Evolutionary conservation across 2,329 filamentous ascomycete genomes (phyloP).

Genomic region (Claviceps digitariae): DNA sequence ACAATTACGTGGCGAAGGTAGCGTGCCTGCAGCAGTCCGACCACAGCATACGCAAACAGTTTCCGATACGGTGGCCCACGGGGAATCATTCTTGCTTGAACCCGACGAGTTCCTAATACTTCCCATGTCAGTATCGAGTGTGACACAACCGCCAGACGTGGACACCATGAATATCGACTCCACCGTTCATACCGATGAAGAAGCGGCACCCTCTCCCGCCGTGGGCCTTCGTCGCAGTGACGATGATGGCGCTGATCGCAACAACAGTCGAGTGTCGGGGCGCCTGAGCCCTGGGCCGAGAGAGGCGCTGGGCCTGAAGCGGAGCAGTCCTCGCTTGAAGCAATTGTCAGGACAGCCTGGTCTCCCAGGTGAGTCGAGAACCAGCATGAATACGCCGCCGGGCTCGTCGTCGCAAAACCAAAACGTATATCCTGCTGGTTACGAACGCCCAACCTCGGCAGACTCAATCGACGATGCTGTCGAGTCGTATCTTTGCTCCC

Average conservation of each 20-base stretch:
- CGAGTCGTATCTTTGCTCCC: constrained; percentile 68
- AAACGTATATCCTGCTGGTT: constrained; percentile 30
- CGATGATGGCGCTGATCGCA: constrained; percentile 33
- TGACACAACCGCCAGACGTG: constrained; percentile 8
- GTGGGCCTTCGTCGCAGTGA: constrained; percentile 48
- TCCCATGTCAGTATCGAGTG: constrained; percentile 9
- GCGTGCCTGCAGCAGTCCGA: background rate
- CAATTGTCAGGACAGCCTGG: constrained; percentile 38
- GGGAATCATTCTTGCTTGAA: constrained; percentile 12
- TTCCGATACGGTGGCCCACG: constrained; percentile 3
- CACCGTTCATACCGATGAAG: constrained; percentile 40
- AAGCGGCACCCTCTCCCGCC: constrained; percentile 57
- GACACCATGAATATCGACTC: constrained; percentile 14
- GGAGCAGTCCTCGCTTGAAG: constrained; percentile 45
- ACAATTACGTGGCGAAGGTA: constrained; percentile 5
- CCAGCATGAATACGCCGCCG: constrained; percentile 11
- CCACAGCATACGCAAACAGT: background rate
- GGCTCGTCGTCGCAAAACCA: constrained; percentile 14
- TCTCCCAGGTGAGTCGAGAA: constrained; percentile 25
- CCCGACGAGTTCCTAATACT: constrained; percentile 12
- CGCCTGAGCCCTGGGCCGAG: constrained; percentile 33
- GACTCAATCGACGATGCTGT: constrained; percentile 87
- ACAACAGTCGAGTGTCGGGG: constrained; percentile 31
- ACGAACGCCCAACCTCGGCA: constrained; percentile 62
- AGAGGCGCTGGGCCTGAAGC: constrained; percentile 33